Percentiles rank a stretch among this genome's conserved stretches.
Conservation (phyloP, 208 protist genomes). For the Borovskyia barvae region DNA sequence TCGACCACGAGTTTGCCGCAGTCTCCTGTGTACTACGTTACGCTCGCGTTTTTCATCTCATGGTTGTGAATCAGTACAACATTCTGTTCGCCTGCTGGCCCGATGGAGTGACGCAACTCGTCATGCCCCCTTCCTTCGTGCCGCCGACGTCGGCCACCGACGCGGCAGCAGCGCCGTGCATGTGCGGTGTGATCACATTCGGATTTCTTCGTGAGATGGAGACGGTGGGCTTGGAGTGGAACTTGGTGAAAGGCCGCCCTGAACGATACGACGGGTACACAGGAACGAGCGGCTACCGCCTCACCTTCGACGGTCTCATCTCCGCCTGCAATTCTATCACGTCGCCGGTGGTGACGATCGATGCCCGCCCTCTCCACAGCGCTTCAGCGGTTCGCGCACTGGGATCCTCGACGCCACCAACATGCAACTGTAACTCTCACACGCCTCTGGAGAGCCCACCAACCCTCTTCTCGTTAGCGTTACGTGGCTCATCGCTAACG, state of each 20-base stretch:
- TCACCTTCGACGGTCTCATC: conserved; percentile 59
- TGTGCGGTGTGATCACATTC: conserved; percentile 65
- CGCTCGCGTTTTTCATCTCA: conserved; percentile 29
- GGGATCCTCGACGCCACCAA: background rate
- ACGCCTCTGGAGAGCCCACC: conserved; percentile 20
- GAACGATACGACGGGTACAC: conserved; percentile 44
- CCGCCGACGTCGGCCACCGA: background rate
- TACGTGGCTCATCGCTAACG: background rate
- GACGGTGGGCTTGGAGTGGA: conserved; percentile 64
- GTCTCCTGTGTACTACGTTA: conserved; percentile 32
- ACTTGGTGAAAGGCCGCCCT: conserved; percentile 54
- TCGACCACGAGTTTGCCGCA: conserved; percentile 73
- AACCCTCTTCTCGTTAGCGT: conserved; percentile 12
- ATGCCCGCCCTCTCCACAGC: conserved; percentile 34
- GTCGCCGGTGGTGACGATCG: conserved; percentile 49
- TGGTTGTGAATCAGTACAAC: conserved; percentile 47
- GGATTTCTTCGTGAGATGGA: conserved; percentile 63
- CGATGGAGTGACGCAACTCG: conserved; percentile 56
- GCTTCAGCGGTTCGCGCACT: background rate
- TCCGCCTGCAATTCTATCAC: conserved; percentile 55
- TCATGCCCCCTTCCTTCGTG: conserved; percentile 10
- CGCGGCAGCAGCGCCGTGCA: conserved; percentile 15
- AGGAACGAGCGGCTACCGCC: conserved; percentile 30
- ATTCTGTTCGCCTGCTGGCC: conserved; percentile 71
- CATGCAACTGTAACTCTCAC: conserved; percentile 1